Base-by-base conservation (phyloP, 345 rosid species). In the Acer negundo region DNA sequence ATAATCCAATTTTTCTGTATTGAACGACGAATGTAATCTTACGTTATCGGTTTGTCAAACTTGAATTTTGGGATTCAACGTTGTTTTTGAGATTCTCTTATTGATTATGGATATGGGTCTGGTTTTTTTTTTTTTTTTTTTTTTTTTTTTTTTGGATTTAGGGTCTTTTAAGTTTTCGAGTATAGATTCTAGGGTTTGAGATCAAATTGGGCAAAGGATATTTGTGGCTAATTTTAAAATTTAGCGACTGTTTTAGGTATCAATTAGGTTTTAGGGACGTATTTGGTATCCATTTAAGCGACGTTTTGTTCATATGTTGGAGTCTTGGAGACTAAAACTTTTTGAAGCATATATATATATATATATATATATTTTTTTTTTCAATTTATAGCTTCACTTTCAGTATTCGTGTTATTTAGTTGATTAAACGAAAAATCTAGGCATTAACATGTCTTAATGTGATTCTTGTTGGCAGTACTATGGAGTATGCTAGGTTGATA, bases 401-500 rank as follows among this genome's bases (percentile, higher is more conserved):
- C n/a, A 9, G 58, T 53, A 53, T 59, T 59, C 26, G 19, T n/a
- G 20, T 59, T 59, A 59, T 59, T 59, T 3, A 9, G 20, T 59
- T 59, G 22, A 19, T 59, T 59, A 19, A 59, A 59, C 2, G 63
- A 53, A 10, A 19, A 10, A 8, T 53, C 26, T n/a, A 59, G 63
- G 26, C 20, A 22, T 59, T 59, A n/a, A n/a, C 63, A 19, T 59
- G 63, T 59, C 12, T 59, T 16, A 22, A 20, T 59, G 63, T 2
- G 63, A 59, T 59, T 59, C 12, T 59, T 59, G 63, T 59, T 59
- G 26, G 63, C 26, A 59, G 63, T 20, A 22, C 22, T 20, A 59
- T 59, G 63, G 63, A 59, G 63, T 59, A 59, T 59, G 63, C 63
- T 59, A 59, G 63, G 63, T 59, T 59, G 26, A 59, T 59, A 19